Conservation (phyloP, 495 filamentous ascomycete genomes). For the Neurospora pannonica region DNA sequence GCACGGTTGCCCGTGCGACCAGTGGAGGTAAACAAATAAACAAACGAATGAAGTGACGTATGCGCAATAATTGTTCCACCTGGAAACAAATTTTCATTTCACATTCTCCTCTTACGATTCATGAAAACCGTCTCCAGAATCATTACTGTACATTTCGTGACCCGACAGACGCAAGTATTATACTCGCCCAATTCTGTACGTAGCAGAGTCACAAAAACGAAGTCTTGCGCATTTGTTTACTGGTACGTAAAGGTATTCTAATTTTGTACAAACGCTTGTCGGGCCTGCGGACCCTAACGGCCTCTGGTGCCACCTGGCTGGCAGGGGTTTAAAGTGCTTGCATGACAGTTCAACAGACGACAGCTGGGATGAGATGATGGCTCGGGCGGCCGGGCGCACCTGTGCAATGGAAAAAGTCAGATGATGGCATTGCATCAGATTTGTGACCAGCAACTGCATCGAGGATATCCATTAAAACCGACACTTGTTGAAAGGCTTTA, state of each 20-base stretch:
- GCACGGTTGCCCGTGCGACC: background rate
- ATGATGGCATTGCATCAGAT: background rate
- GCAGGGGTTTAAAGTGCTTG: conserved; percentile 9
- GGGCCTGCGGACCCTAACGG: background rate
- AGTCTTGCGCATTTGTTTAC: background rate
- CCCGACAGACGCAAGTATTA: background rate
- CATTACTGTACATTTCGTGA: background rate
- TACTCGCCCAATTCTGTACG: background rate
- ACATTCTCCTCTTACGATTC: background rate
- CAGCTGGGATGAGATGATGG: background rate
- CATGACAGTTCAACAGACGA: background rate
- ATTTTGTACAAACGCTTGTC: background rate
- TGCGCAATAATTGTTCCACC: background rate
- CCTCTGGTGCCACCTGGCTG: background rate
- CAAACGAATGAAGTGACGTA: background rate
- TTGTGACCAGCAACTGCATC: background rate
- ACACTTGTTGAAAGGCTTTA: background rate
- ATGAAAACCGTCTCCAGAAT: background rate
- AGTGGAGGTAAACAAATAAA: background rate
- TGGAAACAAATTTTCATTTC: background rate
- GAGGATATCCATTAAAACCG: background rate
- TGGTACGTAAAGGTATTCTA: background rate
- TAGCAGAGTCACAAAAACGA: background rate
- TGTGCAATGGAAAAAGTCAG: background rate
- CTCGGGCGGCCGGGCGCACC: background rate